A percentile compares a stretch with the other conserved stretches of the same genome.
Evolutionary conservation across 176 grass and related monocot genomes (phyloP).

Genomic region (Ananas comosus): DNA sequence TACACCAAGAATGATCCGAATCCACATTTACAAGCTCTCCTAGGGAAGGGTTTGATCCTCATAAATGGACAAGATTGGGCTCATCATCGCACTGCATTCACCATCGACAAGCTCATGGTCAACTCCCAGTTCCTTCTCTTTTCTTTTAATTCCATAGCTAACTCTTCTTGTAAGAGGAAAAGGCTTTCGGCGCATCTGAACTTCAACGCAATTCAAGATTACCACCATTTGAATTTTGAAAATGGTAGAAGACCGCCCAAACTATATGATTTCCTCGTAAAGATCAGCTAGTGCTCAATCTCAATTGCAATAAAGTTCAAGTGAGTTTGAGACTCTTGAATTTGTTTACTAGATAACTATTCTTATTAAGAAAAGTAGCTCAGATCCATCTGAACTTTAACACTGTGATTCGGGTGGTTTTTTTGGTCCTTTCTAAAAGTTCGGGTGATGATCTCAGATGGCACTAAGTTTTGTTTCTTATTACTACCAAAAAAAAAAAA

Average conservation of each 20-base stretch:
- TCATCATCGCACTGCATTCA: slow-evolving; percentile 14
- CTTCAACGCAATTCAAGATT: not conserved
- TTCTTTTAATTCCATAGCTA: not conserved
- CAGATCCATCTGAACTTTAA: not conserved
- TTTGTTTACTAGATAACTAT: too few species aligned
- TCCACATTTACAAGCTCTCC: not conserved
- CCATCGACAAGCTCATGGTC: slow-evolving; percentile 23
- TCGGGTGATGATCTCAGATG: too few species aligned
- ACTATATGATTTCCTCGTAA: too few species aligned
- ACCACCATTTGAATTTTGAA: too few species aligned
- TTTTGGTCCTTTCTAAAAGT: too few species aligned
- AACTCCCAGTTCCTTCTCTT: not conserved
- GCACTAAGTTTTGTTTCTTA: not conserved
- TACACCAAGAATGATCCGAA: not conserved
- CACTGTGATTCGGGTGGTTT: too few species aligned
- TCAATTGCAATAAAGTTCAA: too few species aligned
- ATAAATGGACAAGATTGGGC: slow-evolving; percentile 16
- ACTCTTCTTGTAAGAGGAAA: not conserved
- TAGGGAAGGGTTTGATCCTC: slow-evolving; percentile 7
- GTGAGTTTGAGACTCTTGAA: too few species aligned
- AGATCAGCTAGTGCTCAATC: too few species aligned
- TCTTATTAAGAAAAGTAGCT: too few species aligned
- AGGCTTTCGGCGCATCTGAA: not conserved
- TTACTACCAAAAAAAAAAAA: not conserved
- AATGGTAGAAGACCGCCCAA: too few species aligned